Evolutionary conservation across 2,329 filamentous ascomycete species (phyloP).

Genomic region (Fusarium acutatum): DNA sequence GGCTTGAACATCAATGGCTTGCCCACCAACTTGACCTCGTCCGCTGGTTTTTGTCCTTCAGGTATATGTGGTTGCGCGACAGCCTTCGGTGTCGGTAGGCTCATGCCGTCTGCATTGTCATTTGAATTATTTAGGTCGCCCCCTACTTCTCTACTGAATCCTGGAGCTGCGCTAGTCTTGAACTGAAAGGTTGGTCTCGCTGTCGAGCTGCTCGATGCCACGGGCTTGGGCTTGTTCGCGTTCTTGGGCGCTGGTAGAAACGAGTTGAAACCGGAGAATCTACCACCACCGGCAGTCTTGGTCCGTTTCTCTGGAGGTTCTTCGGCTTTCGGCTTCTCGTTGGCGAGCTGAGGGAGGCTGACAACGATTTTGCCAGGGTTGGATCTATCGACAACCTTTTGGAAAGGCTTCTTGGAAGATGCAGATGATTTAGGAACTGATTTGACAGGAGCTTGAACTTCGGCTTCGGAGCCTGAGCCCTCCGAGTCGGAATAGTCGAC

Average conservation of each 20-base stretch:
- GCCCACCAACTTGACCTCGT: constrained; percentile 74
- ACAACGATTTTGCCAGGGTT: constrained; percentile 87
- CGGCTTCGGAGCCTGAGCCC: constrained; percentile 72
- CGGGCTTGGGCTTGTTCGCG: constrained; percentile 45
- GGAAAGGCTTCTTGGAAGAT: constrained; percentile 69
- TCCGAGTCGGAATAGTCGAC: constrained; percentile 89
- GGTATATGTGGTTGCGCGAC: constrained; percentile 59
- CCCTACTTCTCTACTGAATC: constrained; percentile 72
- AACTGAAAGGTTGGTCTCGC: constrained; percentile 63
- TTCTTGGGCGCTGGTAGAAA: constrained; percentile 87
- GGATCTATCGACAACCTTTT: constrained; percentile 82
- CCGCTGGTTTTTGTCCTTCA: constrained; percentile 65
- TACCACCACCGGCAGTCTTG: constrained; percentile 64
- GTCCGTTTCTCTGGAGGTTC: constrained; percentile 74
- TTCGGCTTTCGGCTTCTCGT: constrained; percentile 44
- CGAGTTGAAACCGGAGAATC: constrained; percentile 84
- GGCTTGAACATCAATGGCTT: constrained; percentile 91
- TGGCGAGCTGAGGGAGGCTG: constrained; percentile 69
- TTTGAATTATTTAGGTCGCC: constrained; percentile 33
- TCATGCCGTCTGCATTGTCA: constrained; percentile 38
- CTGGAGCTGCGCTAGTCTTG: constrained; percentile 84
- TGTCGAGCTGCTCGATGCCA: constrained; percentile 34
- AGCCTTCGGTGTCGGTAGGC: constrained; percentile 53
- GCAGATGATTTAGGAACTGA: constrained; percentile 45
- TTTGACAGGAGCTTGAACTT: constrained; percentile 42